Evolutionary conservation across 495 filamentous ascomycete species (phyloP), one percentile per base, ranked within the genome.

Genomic region (Mytilinidion resinicola): DNA sequence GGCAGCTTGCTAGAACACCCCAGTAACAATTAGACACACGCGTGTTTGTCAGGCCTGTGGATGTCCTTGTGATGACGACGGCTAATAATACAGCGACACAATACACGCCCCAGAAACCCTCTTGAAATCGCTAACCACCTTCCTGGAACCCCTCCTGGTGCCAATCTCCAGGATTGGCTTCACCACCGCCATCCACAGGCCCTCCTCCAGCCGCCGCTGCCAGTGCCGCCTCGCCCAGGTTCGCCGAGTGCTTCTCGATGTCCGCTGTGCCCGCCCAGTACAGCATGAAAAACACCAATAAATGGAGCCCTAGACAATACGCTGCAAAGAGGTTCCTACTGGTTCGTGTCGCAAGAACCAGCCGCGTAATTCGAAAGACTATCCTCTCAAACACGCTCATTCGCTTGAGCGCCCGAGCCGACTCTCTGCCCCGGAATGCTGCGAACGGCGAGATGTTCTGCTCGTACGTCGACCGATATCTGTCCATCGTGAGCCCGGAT

Each of bases 271-370:
- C 90, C 70, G 89, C 81, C 82, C 85, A 89, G 69, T 90, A 97
- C 53, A 98, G 76, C 77, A 90, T 85, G 46, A 81, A 76, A 65
- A 97, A 90, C 1, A 96, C 85, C 25, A 97, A 72, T 48, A 96
- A 59, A 74, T 98, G 93, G 57, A 97, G 77, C 41, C 85, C 87
- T 15, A 96, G 77, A 70, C 90, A 96, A 70, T 99, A 99, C 12
- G 79, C 82, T n/a, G 91, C 95, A 71, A 99, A 99, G 43, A 99
- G 70, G 70, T 96, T 97, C 54, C 93, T 77, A 71, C 91, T 96
- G 10, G 87, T 89, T 53, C 93, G 78, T 39, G 88, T 96, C 36
- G 92, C 91, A 55, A 99, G 76, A 51, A 97, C 89, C 69, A 96
- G 86, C 51, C 90, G 80, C 19, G 93, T 95, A 56, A 96, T 80